Percentiles rank a stretch among this genome's conserved stretches.
These are phyloP conservation scores for Saccharomyces eubayanus DNA, from an alignment of 805 yeast species.

Conservation along the genomic window DNA sequence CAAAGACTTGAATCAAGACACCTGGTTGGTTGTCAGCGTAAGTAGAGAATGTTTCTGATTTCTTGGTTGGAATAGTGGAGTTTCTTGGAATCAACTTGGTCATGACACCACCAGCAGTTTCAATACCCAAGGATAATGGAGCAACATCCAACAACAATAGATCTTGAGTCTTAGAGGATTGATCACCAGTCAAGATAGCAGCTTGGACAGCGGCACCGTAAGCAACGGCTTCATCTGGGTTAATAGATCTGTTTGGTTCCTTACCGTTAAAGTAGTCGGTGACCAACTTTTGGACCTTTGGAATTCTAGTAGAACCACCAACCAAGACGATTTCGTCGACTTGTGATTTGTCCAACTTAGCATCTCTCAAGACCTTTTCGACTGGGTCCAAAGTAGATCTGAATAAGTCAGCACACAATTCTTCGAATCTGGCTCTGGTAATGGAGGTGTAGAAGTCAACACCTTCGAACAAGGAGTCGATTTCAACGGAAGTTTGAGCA, in stretches of 20 bases:
- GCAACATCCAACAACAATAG: conserved; percentile 95
- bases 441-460: conserved; percentile 94
- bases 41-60: conserved; percentile 95
- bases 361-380: conserved; percentile 89
- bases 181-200: conserved; percentile 94
- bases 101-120: conserved; percentile 99
- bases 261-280: conserved; percentile 98
- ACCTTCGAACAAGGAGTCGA: conserved; percentile 95
- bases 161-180: conserved; percentile 96
- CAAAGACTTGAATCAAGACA: conserved; percentile 95
- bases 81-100: conserved; percentile 98
- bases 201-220: conserved; percentile 99
- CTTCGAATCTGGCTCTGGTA: conserved; percentile 98
- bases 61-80: conserved; percentile 97
- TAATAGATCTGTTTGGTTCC: conserved; percentile 95
- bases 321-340: conserved; percentile 93
- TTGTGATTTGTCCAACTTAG: conserved; percentile 86
- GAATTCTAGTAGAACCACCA: conserved; percentile 99
- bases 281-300: conserved; percentile 93
- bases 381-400: conserved; percentile 94
- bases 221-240: conserved; percentile 99
- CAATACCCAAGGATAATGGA: conserved; percentile 97
- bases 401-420: conserved; percentile 91
- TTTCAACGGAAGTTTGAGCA: conserved; percentile 93
- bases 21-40: conserved; percentile 99